Conservation (phyloP, 108 stramenopile genomes). For the Nitzschia sp. region DNA sequence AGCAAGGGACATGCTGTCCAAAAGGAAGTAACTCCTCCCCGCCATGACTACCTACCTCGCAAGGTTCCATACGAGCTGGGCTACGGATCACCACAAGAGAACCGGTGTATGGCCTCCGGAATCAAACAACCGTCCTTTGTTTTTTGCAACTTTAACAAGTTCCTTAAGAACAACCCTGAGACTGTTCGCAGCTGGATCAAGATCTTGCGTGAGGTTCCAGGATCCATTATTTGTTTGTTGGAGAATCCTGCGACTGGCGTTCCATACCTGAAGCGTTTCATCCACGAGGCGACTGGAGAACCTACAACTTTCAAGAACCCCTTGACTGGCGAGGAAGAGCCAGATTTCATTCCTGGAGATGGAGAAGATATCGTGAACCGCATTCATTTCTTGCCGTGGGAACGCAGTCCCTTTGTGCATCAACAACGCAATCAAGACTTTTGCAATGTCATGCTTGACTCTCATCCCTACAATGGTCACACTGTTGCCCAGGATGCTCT, state of each 20-base stretch:
- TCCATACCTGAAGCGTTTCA: slow-evolving; percentile 62
- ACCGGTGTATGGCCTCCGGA: slow-evolving; percentile 58
- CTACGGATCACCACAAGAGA: slow-evolving; percentile 71
- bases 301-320: slow-evolving; percentile 31
- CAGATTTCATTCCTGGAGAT: slow-evolving; percentile 45
- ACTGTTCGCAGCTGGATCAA: slow-evolving; percentile 78
- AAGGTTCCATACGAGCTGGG: slow-evolving; percentile 57
- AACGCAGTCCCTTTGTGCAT: slow-evolving; percentile 82
- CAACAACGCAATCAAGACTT: slow-evolving; percentile 74
- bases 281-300: slow-evolving; percentile 53
- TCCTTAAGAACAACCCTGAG: slow-evolving; percentile 83
- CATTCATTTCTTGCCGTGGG: slow-evolving; percentile 79
- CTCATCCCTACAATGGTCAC: slow-evolving; percentile 84
- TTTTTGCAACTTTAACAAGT: slow-evolving; percentile 86
- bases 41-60: slow-evolving; percentile 53
- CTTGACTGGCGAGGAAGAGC: slow-evolving; percentile 13
- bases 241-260: slow-evolving; percentile 70
- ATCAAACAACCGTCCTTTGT: slow-evolving; percentile 55
- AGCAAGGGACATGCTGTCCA: slow-evolving; percentile 83
- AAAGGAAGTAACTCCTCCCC: slow-evolving; percentile 57
- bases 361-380: slow-evolving; percentile 58
- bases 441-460: slow-evolving; percentile 85
- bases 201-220: slow-evolving; percentile 73
- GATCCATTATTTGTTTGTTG: slow-evolving; percentile 75
- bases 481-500: slow-evolving; percentile 82